Evolutionary conservation across 2,329 filamentous ascomycete genomes (phyloP), one percentile per base, ranked within the genome.

Genomic region (Coniosporium tulheliwenetii): DNA sequence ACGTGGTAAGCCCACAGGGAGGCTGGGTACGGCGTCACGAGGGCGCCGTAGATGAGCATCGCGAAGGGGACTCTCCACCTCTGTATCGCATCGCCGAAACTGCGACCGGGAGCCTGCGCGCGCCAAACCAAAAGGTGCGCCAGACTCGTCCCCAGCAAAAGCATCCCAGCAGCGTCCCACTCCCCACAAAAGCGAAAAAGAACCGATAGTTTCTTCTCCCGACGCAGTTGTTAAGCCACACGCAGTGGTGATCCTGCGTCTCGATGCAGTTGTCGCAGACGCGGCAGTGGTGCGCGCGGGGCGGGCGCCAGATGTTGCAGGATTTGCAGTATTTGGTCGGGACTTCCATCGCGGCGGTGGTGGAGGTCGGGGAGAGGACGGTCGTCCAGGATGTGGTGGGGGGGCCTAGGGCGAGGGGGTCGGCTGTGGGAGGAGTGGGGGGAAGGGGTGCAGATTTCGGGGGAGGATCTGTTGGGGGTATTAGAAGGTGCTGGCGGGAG

Each of bases 201-300:
- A 89, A 96, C 47, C 91, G 85, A 64, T 98, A 98, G 64, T 98
- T 98, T 52, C 91, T 84, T 48, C 89, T 81, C 36, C 91, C 91
- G 39, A 98, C 81, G 52, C 91, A 98, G 59, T 98, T 98, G 64
- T 98, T 98, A 47, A 98, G 75, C 91, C 91, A 98, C 12, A 96
- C 87, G 54, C 91, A 98, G 62, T 98, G 91, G 55, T 98, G 91
- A 55, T 98, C 91, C 50, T 95, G 85, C 0, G 86, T 94, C 61
- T 98, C 91, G 44, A 98, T 76, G 58, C 91, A 98, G 59, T 93
- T 95, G 62, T 98, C 89, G 63, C 91, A 98, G 26, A 94, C 73
- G 43, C 91, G 83, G 62, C 91, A 98, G 63, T 98, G 91, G 56
- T 98, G 93, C 43, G 85, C 86, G 43, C 91, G 83, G 26, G 89